Conservation (phyloP, 768 basidiomycete genomes). For the Rhizopogon rudus region DNA sequence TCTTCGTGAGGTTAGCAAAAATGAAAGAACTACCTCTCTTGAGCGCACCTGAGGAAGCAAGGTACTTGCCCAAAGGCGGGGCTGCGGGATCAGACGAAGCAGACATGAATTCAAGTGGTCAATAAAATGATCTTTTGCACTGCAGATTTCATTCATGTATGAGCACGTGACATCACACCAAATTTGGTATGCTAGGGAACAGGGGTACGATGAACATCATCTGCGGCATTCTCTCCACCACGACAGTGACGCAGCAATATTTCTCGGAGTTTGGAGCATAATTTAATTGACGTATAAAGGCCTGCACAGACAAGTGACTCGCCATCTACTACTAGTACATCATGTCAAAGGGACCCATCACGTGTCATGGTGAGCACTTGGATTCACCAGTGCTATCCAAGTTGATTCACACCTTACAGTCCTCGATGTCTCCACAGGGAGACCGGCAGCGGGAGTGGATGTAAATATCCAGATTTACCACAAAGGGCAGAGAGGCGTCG, state of each 20-base stretch:
- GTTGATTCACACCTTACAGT: slow-evolving; percentile 40
- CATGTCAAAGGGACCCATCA: slow-evolving; percentile 75
- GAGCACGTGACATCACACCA: neutral
- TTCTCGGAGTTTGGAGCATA: neutral
- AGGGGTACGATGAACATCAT: neutral
- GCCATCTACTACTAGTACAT: neutral
- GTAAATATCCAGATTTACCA: slow-evolving; percentile 58
- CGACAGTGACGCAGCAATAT: neutral
- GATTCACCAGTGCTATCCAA: neutral
- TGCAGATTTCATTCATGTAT: neutral
- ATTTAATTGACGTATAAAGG: neutral
- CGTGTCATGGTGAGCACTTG: slow-evolving; percentile 70
- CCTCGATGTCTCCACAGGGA: slow-evolving; percentile 81
- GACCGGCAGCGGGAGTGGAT: slow-evolving; percentile 67
- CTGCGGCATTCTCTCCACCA: neutral
- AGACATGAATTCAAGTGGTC: slow-evolving; percentile 26
- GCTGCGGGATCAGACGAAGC: slow-evolving; percentile 28
- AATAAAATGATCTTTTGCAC: slow-evolving; percentile 10
- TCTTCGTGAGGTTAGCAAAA: slow-evolving; percentile 40
- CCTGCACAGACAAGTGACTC: neutral
- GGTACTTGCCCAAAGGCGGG: slow-evolving; percentile 82
- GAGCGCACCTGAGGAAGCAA: slow-evolving; percentile 82
- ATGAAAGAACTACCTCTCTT: neutral
- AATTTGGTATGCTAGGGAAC: neutral
- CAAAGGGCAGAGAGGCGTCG: slow-evolving; percentile 27